A percentile compares a stretch with the other conserved stretches of the same genome.
Evolutionary conservation across 129 eudicot species (phyloP).

Genomic region (sunflower (Helianthus annuus)): DNA sequence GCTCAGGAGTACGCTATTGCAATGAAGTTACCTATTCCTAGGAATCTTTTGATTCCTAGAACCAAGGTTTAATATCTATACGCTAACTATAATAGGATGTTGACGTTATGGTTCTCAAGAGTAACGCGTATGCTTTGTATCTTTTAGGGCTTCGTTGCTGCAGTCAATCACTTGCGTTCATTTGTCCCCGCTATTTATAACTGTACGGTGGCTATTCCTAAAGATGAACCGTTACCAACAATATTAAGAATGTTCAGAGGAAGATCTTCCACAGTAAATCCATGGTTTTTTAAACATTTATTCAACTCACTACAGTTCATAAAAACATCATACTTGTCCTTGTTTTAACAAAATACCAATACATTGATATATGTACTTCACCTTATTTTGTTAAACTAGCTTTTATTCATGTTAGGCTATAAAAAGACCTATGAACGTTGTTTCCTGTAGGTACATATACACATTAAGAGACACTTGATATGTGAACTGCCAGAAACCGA

Average conservation of each 20-base stretch:
- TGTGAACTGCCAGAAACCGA: constrained; percentile 66
- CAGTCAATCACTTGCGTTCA: constrained; percentile 60
- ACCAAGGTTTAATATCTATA: constrained; percentile 52
- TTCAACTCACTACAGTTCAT: not conserved
- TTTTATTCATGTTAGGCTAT: not conserved
- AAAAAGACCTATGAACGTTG: not conserved
- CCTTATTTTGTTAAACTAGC: not conserved
- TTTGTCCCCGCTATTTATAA: constrained; percentile 74
- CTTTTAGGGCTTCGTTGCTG: constrained; percentile 65
- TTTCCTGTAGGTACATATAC: constrained; percentile 68
- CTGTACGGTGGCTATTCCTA: constrained; percentile 59
- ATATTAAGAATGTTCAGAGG: constrained; percentile 60
- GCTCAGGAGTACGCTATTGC: constrained; percentile 68
- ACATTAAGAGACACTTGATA: constrained; percentile 63
- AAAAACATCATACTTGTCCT: not conserved
- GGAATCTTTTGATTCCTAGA: constrained; percentile 67
- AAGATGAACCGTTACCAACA: constrained; percentile 56
- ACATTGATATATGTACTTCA: not conserved
- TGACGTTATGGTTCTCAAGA: not conserved
- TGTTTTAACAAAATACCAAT: constrained; percentile 6
- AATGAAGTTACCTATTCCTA: constrained; percentile 63
- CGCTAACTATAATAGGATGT: too few species aligned
- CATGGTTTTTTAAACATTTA: constrained; percentile 2
- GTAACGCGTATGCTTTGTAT: constrained; percentile 10
- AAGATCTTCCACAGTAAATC: constrained; percentile 61